A percentile compares a stretch with the other conserved stretches of the same genome.
These are phyloP conservation scores for Boletus subparvulus DNA, from an alignment of 768 basidiomycete genomes.

Conservation along the genomic window DNA sequence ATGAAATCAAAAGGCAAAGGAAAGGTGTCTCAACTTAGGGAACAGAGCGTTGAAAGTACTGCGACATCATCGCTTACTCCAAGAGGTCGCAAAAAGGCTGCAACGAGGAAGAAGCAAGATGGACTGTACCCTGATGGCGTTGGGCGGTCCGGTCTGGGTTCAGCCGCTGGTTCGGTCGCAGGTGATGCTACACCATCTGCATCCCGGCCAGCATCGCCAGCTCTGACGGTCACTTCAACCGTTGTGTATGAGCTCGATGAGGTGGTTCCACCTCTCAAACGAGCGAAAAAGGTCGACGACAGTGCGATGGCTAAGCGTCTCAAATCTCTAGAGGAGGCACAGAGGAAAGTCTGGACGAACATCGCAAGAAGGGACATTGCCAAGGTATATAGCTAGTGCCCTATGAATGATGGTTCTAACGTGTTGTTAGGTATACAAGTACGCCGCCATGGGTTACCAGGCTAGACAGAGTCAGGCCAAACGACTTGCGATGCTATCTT, in stretches of 20 bases:
- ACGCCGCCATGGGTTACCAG: constrained; percentile 63
- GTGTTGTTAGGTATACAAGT: constrained; percentile 69
- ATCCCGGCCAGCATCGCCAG: constrained; percentile 72
- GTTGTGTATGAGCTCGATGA: constrained; percentile 75
- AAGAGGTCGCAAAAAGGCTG: constrained; percentile 57
- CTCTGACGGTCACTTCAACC: constrained; percentile 49
- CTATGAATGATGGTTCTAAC: constrained; percentile 5
- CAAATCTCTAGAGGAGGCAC: constrained; percentile 76
- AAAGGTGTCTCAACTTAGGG: constrained; percentile 47
- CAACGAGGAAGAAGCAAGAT: constrained; percentile 57
- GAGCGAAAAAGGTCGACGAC: constrained; percentile 77
- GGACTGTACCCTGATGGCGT: constrained; percentile 50
- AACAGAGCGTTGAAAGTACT: constrained; percentile 58
- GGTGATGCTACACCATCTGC: constrained; percentile 71
- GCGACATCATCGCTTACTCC: constrained; percentile 40
- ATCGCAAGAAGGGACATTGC: constrained; percentile 83
- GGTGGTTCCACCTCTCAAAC: constrained; percentile 64
- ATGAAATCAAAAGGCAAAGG: constrained; percentile 51
- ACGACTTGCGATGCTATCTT: constrained; percentile 71
- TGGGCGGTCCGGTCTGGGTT: constrained; percentile 48
- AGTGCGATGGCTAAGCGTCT: constrained; percentile 70
- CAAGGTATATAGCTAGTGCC: constrained; percentile 48
- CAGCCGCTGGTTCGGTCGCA: constrained; percentile 48
- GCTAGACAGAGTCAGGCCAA: constrained; percentile 68
- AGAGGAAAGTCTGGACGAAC: constrained; percentile 87